Evolutionary conservation across 106 monocot genomes (phyloP).

Genomic region (Alisma plantagoaquatica): DNA sequence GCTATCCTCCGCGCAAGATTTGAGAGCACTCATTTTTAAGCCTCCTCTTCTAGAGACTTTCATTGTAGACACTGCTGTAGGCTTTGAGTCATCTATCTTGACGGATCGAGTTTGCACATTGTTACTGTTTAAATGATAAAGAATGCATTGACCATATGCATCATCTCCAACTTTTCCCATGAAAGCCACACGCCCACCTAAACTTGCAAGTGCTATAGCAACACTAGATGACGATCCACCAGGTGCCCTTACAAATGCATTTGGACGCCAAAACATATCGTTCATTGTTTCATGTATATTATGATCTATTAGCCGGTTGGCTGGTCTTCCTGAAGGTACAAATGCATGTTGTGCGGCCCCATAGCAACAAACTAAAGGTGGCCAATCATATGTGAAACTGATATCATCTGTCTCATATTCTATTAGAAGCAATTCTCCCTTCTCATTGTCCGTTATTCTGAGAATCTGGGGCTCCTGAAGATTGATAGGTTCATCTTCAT

Average conservation of each 20-base stretch:
- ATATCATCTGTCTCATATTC: slow-evolving; percentile 37
- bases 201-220: slow-evolving; percentile 55
- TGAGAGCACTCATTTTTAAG: slow-evolving; percentile 33
- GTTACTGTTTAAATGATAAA: slow-evolving; percentile 49
- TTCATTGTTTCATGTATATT: too few species aligned
- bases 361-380: slow-evolving; percentile 74
- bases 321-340: slow-evolving; percentile 62
- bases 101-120: slow-evolving; percentile 55
- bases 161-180: slow-evolving; percentile 85
- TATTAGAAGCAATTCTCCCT: slow-evolving; percentile 12
- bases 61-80: slow-evolving; percentile 61
- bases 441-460: too few species aligned
- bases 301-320: slow-evolving; percentile 63
- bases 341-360: slow-evolving; percentile 68
- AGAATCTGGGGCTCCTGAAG: slow-evolving; percentile 8
- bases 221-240: slow-evolving; percentile 59
- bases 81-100: slow-evolving; percentile 28
- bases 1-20: slow-evolving; percentile 56
- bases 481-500: slow-evolving; percentile 9
- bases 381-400: slow-evolving; percentile 40
- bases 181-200: slow-evolving; percentile 59
- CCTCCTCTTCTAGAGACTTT: slow-evolving; percentile 39
- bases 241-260: slow-evolving; percentile 56
- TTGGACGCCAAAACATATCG: slow-evolving; percentile 62
- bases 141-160: slow-evolving; percentile 43